These are phyloP conservation scores for Tephrocybe sp. DNA, from an alignment of 768 basidiomycete species.

Conservation along the genomic window DNA sequence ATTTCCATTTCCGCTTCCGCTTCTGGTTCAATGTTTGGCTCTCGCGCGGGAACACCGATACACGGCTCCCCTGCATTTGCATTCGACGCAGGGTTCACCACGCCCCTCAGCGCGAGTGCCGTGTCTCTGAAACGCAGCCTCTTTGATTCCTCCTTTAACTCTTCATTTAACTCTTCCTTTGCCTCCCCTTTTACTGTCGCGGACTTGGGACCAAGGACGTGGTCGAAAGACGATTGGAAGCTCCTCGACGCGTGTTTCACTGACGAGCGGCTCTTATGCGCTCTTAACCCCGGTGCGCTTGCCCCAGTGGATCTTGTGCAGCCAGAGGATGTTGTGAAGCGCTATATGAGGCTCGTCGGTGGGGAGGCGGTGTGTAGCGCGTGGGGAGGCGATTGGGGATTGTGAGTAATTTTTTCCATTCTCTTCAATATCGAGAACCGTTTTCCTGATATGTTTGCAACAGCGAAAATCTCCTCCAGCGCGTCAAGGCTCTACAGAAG, in stretches of 20 bases:
- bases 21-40: background rate
- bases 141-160: background rate
- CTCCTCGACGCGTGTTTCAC: constrained; percentile 75
- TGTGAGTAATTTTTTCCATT: constrained; percentile 36
- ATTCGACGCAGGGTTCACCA: too few species aligned
- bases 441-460: too few species aligned
- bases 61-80: too few species aligned
- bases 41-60: background rate
- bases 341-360: constrained; percentile 52
- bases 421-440: background rate
- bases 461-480: constrained; percentile 50
- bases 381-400: constrained; percentile 54
- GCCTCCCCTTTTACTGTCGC: constrained; percentile 1
- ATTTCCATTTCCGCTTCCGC: constrained; percentile 31
- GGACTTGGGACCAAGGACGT: constrained; percentile 28
- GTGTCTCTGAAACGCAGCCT: too few species aligned
- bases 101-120: too few species aligned
- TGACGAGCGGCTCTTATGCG: constrained; percentile 58
- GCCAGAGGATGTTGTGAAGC: constrained; percentile 54
- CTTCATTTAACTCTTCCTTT: background rate
- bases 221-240: constrained; percentile 83
- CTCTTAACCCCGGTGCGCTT: constrained; percentile 30
- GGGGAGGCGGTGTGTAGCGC: constrained; percentile 34
- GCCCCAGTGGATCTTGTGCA: constrained; percentile 53
- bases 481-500: constrained; percentile 53